A percentile compares a stretch with the other conserved stretches of the same genome.
Conservation (phyloP, 192 early-diverging fungal species). For the Spizellomyces sp. region DNA sequence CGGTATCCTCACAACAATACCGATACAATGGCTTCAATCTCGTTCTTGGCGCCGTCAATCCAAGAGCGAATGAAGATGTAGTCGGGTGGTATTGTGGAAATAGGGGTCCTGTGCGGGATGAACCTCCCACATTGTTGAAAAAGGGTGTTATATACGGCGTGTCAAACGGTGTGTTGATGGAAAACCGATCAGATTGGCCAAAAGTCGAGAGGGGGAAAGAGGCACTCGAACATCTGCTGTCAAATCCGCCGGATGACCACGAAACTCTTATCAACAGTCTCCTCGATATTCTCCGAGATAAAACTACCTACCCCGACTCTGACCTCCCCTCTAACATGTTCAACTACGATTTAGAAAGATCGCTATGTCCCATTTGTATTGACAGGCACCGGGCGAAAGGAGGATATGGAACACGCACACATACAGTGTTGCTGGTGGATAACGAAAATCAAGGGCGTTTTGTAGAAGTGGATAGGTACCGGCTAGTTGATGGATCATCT, state of each 20-base stretch:
- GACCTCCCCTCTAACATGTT: slow-evolving; percentile 25
- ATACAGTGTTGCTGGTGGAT: slow-evolving; percentile 43
- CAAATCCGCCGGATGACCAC: background rate
- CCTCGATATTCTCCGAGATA: slow-evolving; percentile 14
- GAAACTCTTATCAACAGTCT: slow-evolving; percentile 9
- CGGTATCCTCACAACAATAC: background rate
- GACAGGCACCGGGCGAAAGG: slow-evolving; percentile 17
- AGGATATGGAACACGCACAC: slow-evolving; percentile 43
- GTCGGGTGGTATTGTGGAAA: slow-evolving; percentile 39
- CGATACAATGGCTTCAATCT: slow-evolving; percentile 51
- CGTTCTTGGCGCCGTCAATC: slow-evolving; percentile 33
- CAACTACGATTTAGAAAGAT: slow-evolving; percentile 19
- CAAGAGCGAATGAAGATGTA: background rate
- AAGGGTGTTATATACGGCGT: slow-evolving; percentile 35
- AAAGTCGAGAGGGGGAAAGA: slow-evolving; percentile 34
- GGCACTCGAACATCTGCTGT: background rate
- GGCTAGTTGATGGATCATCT: too few species aligned
- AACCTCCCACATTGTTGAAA: background rate
- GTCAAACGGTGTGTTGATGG: slow-evolving; percentile 35
- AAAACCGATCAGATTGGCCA: slow-evolving; percentile 29
- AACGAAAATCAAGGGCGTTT: slow-evolving; percentile 10
- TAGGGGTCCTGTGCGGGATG: slow-evolving; percentile 9
- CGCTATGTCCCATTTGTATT: slow-evolving; percentile 43
- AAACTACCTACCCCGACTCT: slow-evolving; percentile 5
- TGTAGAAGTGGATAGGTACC: slow-evolving; percentile 32